Conservation (phyloP, 2,329 filamentous ascomycete genomes). For the Shiraia sp. region DNA sequence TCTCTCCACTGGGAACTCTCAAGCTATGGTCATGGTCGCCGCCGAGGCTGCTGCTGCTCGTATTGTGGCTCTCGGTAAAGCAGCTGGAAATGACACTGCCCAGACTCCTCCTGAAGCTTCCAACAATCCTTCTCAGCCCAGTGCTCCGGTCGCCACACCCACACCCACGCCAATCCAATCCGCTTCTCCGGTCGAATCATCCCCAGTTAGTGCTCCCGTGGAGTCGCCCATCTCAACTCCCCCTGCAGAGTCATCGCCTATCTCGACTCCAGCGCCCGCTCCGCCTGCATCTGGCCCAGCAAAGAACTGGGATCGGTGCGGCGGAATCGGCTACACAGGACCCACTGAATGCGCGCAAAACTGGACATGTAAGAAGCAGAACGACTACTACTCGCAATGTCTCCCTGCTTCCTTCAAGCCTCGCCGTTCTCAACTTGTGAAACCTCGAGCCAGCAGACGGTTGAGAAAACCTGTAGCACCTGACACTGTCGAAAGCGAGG, state of each 20-base stretch:
- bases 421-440: too few species aligned
- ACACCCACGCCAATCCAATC: constrained; percentile 10
- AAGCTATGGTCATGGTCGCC: constrained; percentile 65
- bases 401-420: neutral
- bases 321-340: constrained; percentile 48
- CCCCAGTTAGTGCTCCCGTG: constrained; percentile 2
- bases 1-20: constrained; percentile 69
- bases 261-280: constrained; percentile 1
- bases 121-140: constrained; percentile 3
- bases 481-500: neutral
- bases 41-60: constrained; percentile 63
- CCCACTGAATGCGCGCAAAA: constrained; percentile 45
- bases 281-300: constrained; percentile 3
- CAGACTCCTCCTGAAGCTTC: constrained; percentile 7
- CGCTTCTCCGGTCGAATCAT: constrained; percentile 6
- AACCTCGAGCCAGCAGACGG: neutral
- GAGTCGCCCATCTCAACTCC: constrained; percentile 1
- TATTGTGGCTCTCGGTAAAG: constrained; percentile 50
- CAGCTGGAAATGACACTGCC: constrained; percentile 19
- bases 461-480: neutral
- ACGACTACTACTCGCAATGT: constrained; percentile 53
- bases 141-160: constrained; percentile 4
- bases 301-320: constrained; percentile 48
- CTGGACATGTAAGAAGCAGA: constrained; percentile 43
- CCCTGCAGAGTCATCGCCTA: neutral